phyloP scores from a whole-genome alignment of 306 rosid species.

The Mimosa bimucronata region DNA sequence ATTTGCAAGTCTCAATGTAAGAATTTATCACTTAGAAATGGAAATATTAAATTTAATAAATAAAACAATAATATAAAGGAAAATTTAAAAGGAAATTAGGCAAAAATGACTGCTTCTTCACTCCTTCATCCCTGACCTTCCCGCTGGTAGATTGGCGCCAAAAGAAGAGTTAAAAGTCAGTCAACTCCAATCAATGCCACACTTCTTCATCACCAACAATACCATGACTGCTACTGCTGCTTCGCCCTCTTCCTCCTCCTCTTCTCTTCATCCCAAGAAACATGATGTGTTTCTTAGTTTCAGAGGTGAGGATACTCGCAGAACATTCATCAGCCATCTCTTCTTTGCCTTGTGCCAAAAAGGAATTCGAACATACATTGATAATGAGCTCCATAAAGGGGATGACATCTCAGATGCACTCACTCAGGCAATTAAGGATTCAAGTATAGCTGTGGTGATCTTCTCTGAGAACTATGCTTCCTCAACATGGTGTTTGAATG shows the following conservation, averaged over 20 bases:
- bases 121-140: not conserved
- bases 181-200: not conserved
- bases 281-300: slow-evolving; percentile 30
- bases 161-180: not conserved
- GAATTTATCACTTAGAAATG: no score
- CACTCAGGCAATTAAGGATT: slow-evolving; percentile 8
- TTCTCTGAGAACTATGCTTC: slow-evolving; percentile 21
- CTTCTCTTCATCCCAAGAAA: not conserved
- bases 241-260: not conserved
- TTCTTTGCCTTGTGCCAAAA: not conserved
- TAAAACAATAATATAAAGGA: no score
- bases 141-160: not conserved
- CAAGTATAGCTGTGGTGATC: slow-evolving; percentile 18
- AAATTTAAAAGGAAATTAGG: no score
- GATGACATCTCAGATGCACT: slow-evolving; percentile 6
- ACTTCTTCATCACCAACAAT: not conserved
- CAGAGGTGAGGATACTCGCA: slow-evolving; percentile 17
- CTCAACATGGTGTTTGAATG: slow-evolving; percentile 33
- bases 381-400: not conserved
- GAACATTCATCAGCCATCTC: slow-evolving; percentile 10
- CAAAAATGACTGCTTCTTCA: no score
- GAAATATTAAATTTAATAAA: no score
- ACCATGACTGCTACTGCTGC: not conserved
- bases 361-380: not conserved
- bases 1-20: no score